Evolutionary conservation across 2,329 filamentous ascomycete genomes (phyloP), one percentile per base, ranked within the genome.

Genomic region (Aspergillus quadrilineatus): DNA sequence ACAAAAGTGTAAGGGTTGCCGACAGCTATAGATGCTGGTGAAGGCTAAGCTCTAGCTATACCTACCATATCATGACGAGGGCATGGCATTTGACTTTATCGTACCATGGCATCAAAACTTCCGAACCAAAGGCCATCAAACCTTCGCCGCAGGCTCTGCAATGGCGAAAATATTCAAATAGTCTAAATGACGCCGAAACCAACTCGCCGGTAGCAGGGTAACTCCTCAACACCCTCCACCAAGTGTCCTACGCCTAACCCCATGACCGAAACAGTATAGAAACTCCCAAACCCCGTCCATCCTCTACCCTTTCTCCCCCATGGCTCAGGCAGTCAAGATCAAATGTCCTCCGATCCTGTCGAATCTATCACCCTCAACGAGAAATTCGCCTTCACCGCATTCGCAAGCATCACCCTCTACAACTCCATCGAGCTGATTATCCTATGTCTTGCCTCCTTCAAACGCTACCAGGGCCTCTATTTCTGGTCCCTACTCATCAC

Each of bases 401-500:
- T 80, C 56, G 68, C 74, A 4, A 73, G 68, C 7, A 68, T 79
- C 26, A 67, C 75, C 15, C 72, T 72, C 64, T 79, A 78, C 62
- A 79, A 77, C 57, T 71, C 73, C 26, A 60, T 77, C 39, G 77
- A 79, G 59, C 70, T 80, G n/a, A 67, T 73, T 43, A 62, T 77
- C 34, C 68, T 77, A 50, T 67, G 77, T 42, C 74, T 77, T 47
- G 66, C 71, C 43, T 77, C 75, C 3, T 80, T 80, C 63, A 72
- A 69, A 30, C 63, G 63, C 30, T 74, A 73, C 49, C 63, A 60
- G 10, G 75, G 76, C 0, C 65, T 78, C 5, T 80, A 80, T 61
- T 80, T 79, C 64, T 79, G 73, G 71, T 75, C 71, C 56, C 61
- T 77, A 48, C 58, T 79, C 15, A 56, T 74, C 9, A 69, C 74